Evolutionary conservation across 2,329 filamentous ascomycete species (phyloP), one percentile per base, ranked within the genome.

Genomic region (Colletotrichum sp.): DNA sequence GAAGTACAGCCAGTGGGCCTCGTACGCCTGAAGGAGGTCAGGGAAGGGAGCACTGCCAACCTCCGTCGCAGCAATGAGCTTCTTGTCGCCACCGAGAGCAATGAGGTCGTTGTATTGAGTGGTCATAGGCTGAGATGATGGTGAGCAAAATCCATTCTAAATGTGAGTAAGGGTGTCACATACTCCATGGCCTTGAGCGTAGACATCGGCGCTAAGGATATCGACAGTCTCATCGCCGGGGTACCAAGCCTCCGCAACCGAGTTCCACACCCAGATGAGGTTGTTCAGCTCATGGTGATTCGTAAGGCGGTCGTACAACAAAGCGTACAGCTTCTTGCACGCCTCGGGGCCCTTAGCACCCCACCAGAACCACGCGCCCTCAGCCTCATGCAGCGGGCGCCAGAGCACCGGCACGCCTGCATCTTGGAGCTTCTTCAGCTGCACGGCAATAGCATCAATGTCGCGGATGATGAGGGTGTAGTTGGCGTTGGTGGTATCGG

Each of bases 361-460:
- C 88, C 88, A 89, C 88, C 88, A 90, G 82, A 89, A 90, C 88
- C 88, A 90, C 0, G 70, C 83, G 3, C 88, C 87, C 75, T 90
- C 88, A 9, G 88, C 88, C 79, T 90, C 88, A 79, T 89, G 88
- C 32, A 90, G 80, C 6, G 88, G 88, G 2, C 88, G 82, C 78
- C 83, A 90, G 13, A 90, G 83, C 8, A 89, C 83, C 2, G 88
- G 86, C 2, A 89, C 83, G n/a, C 83, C 83, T 6, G 86, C 87
- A 12, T 80, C 77, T 70, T 87, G 82, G 5, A 90, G 82, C 26
- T 85, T 82, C 81, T 87, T 85, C 7, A 89, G 83, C 79, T 89
- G 83, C 8, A 83, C 82, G 4, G 88, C 77, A 57, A 89, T 88
- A 21, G 86, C 86, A 68, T 89, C 87, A 52, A 89, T 87, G 69